A percentile compares a stretch with the other conserved stretches of the same genome.
Evolutionary conservation across 2,329 filamentous ascomycete species (phyloP).

Genomic region (Colletotrichum falcatum): DNA sequence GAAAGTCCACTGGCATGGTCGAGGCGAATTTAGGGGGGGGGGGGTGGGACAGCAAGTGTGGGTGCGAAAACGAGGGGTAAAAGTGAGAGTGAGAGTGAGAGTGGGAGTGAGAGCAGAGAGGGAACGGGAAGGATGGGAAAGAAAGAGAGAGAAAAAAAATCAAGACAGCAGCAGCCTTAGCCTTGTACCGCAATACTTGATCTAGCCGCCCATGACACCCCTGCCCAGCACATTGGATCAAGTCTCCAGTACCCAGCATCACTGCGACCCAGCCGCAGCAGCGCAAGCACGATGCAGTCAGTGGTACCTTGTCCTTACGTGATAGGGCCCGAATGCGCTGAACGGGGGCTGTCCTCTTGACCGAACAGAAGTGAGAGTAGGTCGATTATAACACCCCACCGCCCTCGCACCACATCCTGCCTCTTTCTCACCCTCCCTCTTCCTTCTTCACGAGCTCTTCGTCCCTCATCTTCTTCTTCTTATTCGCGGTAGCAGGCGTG

Average conservation of each 20-base stretch:
- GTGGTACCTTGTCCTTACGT: not conserved
- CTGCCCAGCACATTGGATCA: not conserved
- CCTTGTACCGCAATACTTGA: conserved; percentile 3
- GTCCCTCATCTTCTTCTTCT: conserved; percentile 70
- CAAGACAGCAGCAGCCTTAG: not conserved
- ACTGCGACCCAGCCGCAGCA: conserved; percentile 19
- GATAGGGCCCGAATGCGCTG: conserved; percentile 15
- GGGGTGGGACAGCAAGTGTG: not conserved
- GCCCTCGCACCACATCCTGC: conserved; percentile 57
- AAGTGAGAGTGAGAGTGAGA: no score
- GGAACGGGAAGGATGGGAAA: not conserved
- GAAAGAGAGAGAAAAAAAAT: not conserved
- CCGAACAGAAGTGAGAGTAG: not conserved
- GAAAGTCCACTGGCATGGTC: conserved; percentile 6
- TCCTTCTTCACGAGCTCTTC: conserved; percentile 67
- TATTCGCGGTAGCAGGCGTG: conserved; percentile 71
- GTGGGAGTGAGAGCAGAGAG: not conserved
- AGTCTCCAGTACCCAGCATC: conserved; percentile 1
- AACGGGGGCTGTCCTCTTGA: not conserved
- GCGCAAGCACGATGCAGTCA: conserved; percentile 8
- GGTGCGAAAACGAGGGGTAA: not conserved
- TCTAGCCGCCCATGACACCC: not conserved
- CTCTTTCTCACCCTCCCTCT: conserved; percentile 60
- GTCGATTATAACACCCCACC: conserved; percentile 60
- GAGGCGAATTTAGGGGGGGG: conserved; percentile 15